These are phyloP conservation scores for Cyberlindnera samutprakarnensis DNA, from an alignment of 805 yeast species.

Conservation along the genomic window DNA sequence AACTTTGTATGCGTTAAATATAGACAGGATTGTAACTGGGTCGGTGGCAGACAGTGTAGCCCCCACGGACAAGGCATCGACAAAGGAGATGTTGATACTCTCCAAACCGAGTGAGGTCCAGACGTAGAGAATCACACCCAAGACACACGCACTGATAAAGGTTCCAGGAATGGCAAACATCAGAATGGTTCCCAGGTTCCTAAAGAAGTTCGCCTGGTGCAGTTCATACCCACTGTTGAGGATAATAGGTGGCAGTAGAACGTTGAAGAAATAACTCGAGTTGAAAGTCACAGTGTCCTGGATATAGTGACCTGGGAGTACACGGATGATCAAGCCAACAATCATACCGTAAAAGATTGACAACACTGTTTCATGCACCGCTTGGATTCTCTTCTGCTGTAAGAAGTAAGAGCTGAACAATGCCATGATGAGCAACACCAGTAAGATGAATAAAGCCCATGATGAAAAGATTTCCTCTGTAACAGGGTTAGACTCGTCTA, in stretches of 20 bases:
- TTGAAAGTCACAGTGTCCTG: conserved; percentile 96
- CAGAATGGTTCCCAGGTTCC: conserved; percentile 83
- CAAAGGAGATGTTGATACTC: conserved; percentile 80
- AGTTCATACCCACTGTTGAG: conserved; percentile 94
- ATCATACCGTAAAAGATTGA: conserved; percentile 96
- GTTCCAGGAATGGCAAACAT: conserved; percentile 98
- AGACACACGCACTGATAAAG: conserved; percentile 80
- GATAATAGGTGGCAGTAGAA: conserved; percentile 91
- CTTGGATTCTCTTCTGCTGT: conserved; percentile 85
- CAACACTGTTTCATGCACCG: conserved; percentile 95
- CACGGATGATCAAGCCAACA: conserved; percentile 84
- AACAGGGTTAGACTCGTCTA: conserved; percentile 67
- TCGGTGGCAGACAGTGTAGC: conserved; percentile 98
- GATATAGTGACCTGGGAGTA: conserved; percentile 93
- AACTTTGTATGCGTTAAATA: conserved; percentile 94
- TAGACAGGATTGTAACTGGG: conserved; percentile 94
- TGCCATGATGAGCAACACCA: conserved; percentile 76
- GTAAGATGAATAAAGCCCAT: conserved; percentile 90
- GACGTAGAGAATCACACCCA: conserved; percentile 79
- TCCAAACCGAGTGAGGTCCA: conserved; percentile 94
- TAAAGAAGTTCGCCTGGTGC: conserved; percentile 91
- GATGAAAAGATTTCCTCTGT: conserved; percentile 94
- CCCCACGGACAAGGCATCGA: conserved; percentile 96
- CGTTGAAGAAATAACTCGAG: conserved; percentile 88
- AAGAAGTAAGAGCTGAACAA: conserved; percentile 92